Percentiles rank a stretch among this genome's conserved stretches.
Conservation (phyloP, 2,329 filamentous ascomycete species). For the Hymenoscyphus salicellus region DNA sequence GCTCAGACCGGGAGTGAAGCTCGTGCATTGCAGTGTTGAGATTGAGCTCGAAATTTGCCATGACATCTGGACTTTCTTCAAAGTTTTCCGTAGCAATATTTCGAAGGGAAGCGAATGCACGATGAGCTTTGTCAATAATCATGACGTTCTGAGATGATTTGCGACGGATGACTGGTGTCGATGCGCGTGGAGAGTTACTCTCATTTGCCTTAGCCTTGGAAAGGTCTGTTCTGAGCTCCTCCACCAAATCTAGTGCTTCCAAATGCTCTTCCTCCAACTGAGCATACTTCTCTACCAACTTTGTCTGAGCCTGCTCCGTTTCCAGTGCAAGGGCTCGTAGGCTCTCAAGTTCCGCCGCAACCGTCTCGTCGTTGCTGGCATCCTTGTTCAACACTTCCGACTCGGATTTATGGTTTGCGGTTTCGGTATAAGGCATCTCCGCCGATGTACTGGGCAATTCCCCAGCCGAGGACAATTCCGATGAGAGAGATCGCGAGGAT, state of each 20-base stretch:
- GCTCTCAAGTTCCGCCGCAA: slow-evolving; percentile 65
- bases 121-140: slow-evolving; percentile 83
- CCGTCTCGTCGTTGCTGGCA: slow-evolving; percentile 44
- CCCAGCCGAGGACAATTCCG: slow-evolving; percentile 86
- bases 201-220: slow-evolving; percentile 67
- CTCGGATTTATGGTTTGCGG: slow-evolving; percentile 40
- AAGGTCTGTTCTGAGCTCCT: slow-evolving; percentile 85
- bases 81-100: slow-evolving; percentile 87
- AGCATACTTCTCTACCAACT: slow-evolving; percentile 75
- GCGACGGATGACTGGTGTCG: slow-evolving; percentile 79
- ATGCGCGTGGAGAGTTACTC: slow-evolving; percentile 55
- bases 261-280: slow-evolving; percentile 79
- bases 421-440: slow-evolving; percentile 61
- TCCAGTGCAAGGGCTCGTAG: slow-evolving; percentile 69
- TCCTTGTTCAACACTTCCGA: slow-evolving; percentile 23
- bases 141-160: slow-evolving; percentile 90
- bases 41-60: slow-evolving; percentile 91
- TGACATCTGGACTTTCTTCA: slow-evolving; percentile 73
- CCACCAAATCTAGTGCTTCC: slow-evolving; percentile 78
- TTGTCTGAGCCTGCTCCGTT: slow-evolving; percentile 70
- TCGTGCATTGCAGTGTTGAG: slow-evolving; percentile 91
- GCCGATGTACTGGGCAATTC: slow-evolving; percentile 63
- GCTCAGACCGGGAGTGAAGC: slow-evolving; percentile 78
- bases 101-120: slow-evolving; percentile 83
- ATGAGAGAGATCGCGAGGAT: slow-evolving; percentile 87